Evolutionary conservation across 495 filamentous ascomycete genomes (phyloP).

Genomic region (Penicillium cinerascens): DNA sequence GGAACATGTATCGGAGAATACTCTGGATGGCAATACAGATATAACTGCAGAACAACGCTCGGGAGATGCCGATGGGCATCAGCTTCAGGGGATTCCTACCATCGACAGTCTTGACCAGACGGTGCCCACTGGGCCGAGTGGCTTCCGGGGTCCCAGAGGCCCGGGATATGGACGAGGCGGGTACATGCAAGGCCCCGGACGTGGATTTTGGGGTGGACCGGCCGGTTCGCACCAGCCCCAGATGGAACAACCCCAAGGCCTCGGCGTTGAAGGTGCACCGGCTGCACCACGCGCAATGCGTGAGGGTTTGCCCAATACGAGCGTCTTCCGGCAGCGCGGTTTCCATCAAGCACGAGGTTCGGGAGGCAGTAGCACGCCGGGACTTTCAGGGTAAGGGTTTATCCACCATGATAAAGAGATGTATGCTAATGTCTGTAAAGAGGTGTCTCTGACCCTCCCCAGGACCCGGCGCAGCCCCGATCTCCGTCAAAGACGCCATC

Average conservation of each 20-base stretch:
- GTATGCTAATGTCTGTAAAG: constrained; percentile 8
- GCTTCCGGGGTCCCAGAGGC: constrained; percentile 23
- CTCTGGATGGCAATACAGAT: constrained; percentile 5
- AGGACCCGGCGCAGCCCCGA: constrained; percentile 25
- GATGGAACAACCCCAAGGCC: constrained; percentile 45
- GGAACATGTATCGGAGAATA: constrained; percentile 12
- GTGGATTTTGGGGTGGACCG: constrained; percentile 27
- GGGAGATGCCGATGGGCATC: constrained; percentile 7
- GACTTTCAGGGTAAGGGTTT: constrained; percentile 38
- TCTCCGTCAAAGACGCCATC: constrained; percentile 35
- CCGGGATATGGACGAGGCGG: constrained; percentile 37
- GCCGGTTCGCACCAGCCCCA: constrained; percentile 20
- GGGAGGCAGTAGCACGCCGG: constrained; percentile 23
- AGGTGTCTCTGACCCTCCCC: constrained; percentile 18
- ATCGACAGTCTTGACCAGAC: constrained; percentile 43
- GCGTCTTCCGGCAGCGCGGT: constrained; percentile 47
- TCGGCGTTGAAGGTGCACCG: constrained; percentile 75
- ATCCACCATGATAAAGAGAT: not conserved
- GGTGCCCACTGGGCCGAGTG: constrained; percentile 16
- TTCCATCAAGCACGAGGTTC: constrained; percentile 34
- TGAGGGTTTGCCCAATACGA: constrained; percentile 76
- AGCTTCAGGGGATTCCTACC: constrained; percentile 44
- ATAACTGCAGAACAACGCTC: constrained; percentile 8
- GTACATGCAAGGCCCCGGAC: constrained; percentile 30
- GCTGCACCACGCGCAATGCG: constrained; percentile 93